Evolutionary conservation across 2,329 filamentous ascomycete species (phyloP).

Genomic region (Ophiostoma pallidulum): DNA sequence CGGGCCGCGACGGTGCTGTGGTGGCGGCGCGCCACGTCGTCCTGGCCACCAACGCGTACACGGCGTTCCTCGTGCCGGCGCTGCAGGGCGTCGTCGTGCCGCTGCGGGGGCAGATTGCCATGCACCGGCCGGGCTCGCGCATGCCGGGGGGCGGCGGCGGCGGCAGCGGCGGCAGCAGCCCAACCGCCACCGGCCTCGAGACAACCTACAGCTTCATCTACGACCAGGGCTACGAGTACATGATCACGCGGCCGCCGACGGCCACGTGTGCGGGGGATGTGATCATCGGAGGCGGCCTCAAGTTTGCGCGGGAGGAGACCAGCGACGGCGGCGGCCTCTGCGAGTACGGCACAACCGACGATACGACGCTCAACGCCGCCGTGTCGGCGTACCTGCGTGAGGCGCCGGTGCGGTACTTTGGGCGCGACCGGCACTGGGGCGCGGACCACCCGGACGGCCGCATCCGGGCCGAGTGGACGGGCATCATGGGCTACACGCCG

Average conservation of each 20-base stretch:
- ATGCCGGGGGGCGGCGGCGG: conserved; percentile 24
- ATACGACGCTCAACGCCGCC: conserved; percentile 38
- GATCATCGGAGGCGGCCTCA: conserved; percentile 51
- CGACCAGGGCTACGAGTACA: conserved; percentile 54
- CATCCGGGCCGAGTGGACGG: conserved; percentile 37
- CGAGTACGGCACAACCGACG: conserved; percentile 48
- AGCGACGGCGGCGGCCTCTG: conserved; percentile 32
- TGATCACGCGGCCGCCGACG: conserved; percentile 47
- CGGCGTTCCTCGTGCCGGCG: conserved; percentile 32
- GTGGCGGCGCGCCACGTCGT: conserved; percentile 35
- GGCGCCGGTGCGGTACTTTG: conserved; percentile 41
- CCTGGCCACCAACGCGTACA: conserved; percentile 46
- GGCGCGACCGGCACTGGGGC: conserved; percentile 35
- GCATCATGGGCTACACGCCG: conserved; percentile 47
- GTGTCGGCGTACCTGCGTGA: conserved; percentile 39
- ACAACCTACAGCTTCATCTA: conserved; percentile 55
- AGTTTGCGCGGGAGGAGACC: conserved; percentile 9
- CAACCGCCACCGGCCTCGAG: conserved; percentile 25
- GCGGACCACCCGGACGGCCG: conserved; percentile 31
- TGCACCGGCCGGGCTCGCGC: conserved; percentile 27
- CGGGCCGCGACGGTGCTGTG: conserved; percentile 31
- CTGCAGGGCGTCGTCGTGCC: conserved; percentile 41
- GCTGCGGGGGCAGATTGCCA: conserved; percentile 40
- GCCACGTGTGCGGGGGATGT: conserved; percentile 39
- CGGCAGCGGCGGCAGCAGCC: not conserved